Evolutionary conservation across 202 grass and related monocot species (phyloP).

Genomic region (Carex arenaria): DNA sequence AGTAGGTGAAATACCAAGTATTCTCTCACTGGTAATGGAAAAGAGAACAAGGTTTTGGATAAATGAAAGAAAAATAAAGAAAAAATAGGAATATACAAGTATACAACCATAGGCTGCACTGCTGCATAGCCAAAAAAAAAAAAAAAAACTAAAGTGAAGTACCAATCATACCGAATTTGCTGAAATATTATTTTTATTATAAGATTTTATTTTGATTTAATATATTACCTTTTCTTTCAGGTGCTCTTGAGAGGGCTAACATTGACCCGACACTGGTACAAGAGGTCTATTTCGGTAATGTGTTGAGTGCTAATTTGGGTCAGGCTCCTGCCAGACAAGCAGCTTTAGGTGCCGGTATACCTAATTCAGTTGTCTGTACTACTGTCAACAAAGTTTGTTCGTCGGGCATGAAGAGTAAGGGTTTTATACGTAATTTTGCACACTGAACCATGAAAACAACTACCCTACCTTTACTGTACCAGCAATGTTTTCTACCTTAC

Average conservation of each 20-base stretch:
- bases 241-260: slow-evolving; percentile 63
- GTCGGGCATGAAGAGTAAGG: slow-evolving; percentile 82
- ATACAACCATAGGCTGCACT: too few species aligned
- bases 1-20: too few species aligned
- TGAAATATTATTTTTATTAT: background rate
- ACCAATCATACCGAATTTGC: background rate
- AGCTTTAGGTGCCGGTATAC: slow-evolving; percentile 68
- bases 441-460: background rate
- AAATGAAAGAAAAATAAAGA: too few species aligned
- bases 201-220: background rate
- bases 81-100: too few species aligned
- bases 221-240: slow-evolving; percentile 22
- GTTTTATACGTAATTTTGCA: background rate
- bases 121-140: too few species aligned
- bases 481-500: background rate
- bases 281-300: slow-evolving; percentile 97
- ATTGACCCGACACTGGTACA: slow-evolving; percentile 70
- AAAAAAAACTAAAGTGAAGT: background rate
- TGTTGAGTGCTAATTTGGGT: slow-evolving; percentile 88
- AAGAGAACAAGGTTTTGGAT: background rate
- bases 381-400: slow-evolving; percentile 95
- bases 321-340: slow-evolving; percentile 93
- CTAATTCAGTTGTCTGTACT: slow-evolving; percentile 75
- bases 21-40: background rate
- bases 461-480: background rate